These are phyloP conservation scores for Gryganskiella cystojenkinii DNA, from an alignment of 192 early-diverging fungal genomes.

Conservation along the genomic window DNA sequence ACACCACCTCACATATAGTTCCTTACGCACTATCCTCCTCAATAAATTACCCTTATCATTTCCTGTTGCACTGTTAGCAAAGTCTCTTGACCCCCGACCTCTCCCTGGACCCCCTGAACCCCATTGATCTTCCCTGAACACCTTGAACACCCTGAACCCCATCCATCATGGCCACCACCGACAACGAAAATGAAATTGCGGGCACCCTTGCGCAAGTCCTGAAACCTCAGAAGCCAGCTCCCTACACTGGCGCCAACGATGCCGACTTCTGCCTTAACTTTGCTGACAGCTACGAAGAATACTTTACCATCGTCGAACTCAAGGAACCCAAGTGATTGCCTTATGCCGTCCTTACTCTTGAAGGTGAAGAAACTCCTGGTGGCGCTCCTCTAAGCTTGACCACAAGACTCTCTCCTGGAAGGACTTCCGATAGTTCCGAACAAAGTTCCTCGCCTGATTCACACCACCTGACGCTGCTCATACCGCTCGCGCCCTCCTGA, in stretches of 20 bases:
- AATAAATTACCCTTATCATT: neutral
- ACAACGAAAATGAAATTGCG: neutral
- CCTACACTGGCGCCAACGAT: constrained; percentile 1
- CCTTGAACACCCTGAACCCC: too few species aligned
- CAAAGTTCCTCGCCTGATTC: neutral
- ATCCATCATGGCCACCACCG: too few species aligned
- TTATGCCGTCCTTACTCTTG: neutral
- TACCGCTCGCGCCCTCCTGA: neutral
- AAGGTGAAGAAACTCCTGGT: constrained; percentile 2
- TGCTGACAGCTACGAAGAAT: constrained; percentile 6
- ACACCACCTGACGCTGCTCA: constrained; percentile 6
- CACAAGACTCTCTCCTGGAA: neutral
- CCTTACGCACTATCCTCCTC: neutral
- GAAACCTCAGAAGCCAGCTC: constrained; percentile 10
- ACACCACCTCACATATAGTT: too few species aligned
- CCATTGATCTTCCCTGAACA: too few species aligned
- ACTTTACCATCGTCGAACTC: constrained; percentile 3
- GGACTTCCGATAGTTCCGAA: neutral
- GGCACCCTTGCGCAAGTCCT: neutral
- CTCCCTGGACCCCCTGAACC: too few species aligned
- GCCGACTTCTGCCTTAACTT: constrained; percentile 11
- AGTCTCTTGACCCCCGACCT: too few species aligned
- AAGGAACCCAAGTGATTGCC: neutral
- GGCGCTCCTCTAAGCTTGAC: constrained; percentile 5
- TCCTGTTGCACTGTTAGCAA: too few species aligned